A percentile compares a stretch with the other conserved stretches of the same genome.
These are phyloP conservation scores for Calonectria honghensis DNA, from an alignment of 2,329 filamentous ascomycete genomes.

Conservation along the genomic window DNA sequence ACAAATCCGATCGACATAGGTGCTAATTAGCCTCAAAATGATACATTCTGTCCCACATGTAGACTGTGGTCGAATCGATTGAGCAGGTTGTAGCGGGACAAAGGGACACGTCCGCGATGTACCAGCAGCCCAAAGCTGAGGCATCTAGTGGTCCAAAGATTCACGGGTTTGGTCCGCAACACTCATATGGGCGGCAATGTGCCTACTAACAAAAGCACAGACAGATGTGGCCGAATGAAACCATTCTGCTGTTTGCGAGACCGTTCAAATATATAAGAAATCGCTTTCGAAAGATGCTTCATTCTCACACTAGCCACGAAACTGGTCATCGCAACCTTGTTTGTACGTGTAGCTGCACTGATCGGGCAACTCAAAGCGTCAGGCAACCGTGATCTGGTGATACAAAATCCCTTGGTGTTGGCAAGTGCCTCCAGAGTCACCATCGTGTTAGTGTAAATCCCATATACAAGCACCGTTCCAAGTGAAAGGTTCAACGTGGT, in stretches of 20 bases:
- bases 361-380: too few relatives aligned
- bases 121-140: too few relatives aligned
- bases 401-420: background rate
- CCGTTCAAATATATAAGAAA: background rate
- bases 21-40: background rate
- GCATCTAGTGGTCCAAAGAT: background rate
- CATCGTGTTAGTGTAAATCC: background rate
- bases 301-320: background rate
- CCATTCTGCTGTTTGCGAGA: too few relatives aligned
- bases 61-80: conserved; percentile 16
- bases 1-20: too few relatives aligned
- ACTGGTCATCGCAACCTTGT: too few relatives aligned
- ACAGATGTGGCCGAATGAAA: background rate
- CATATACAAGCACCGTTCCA: too few relatives aligned
- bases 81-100: background rate
- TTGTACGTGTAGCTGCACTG: too few relatives aligned
- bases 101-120: background rate
- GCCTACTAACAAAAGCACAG: too few relatives aligned
- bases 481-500: too few relatives aligned
- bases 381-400: background rate
- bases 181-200: too few relatives aligned
- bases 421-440: background rate
- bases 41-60: background rate
- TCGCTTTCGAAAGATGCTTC: background rate
- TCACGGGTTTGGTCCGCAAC: background rate